Percentiles rank a stretch among this genome's conserved stretches.
These are phyloP conservation scores for Alternaria sp. DNA, from an alignment of 2,329 filamentous ascomycete genomes.

Conservation along the genomic window DNA sequence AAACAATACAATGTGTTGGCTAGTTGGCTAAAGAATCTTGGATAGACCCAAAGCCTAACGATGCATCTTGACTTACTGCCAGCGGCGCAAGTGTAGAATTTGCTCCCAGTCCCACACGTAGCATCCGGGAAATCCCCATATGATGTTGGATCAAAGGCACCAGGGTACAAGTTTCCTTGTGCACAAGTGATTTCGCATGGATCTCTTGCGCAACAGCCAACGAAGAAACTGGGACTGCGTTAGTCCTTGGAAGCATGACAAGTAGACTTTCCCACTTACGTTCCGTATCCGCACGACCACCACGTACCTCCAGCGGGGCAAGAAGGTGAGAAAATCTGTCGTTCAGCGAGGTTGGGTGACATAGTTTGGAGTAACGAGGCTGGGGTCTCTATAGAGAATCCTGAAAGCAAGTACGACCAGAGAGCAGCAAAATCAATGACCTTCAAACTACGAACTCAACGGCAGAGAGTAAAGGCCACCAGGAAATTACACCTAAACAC, in stretches of 20 bases:
- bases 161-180: constrained; percentile 35
- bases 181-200: constrained; percentile 47
- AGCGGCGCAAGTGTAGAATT: constrained; percentile 47
- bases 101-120: constrained; percentile 32
- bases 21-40: background rate
- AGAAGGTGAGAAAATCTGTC: constrained; percentile 34
- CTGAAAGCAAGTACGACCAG: background rate
- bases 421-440: background rate
- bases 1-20: background rate
- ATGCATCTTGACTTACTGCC: constrained; percentile 4
- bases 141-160: constrained; percentile 40
- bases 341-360: constrained; percentile 1
- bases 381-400: background rate
- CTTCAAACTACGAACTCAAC: background rate
- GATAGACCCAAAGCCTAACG: background rate
- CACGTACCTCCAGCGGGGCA: constrained; percentile 46
- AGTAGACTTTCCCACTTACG: constrained; percentile 5
- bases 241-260: background rate
- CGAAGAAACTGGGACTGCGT: constrained; percentile 31
- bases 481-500: no score
- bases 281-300: constrained; percentile 42
- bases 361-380: background rate
- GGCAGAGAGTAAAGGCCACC: background rate
- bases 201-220: constrained; percentile 47
- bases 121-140: constrained; percentile 41